Base-by-base conservation (phyloP, 805 yeast genomes). In the Grigorovia jiainica region DNA sequence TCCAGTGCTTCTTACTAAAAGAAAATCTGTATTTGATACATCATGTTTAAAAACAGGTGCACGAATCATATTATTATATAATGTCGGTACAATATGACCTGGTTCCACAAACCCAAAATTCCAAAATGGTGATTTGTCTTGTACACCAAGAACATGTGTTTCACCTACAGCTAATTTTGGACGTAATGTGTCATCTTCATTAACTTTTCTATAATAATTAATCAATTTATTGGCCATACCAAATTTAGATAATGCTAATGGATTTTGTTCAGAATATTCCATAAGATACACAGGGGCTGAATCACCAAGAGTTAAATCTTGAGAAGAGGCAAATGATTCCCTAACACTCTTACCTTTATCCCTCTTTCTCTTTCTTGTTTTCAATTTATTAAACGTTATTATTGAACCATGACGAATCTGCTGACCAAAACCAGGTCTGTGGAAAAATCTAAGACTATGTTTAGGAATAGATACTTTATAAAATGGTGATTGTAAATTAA, bases 91-190 rank as follows among this genome's bases (percentile, higher is more conserved):
- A 42, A 87, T 77, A 52, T 82, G 86, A 2, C 98, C 98, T 3
- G 87, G 85, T 36, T 87, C 95, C 7, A 92, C 97, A 65, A 83
- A 85, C 1, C 98, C 98, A 66, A 87, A 92, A 60, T 89, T 92
- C 97, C 98, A 92, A 59, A 92, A 92, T 10, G 98, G 97, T 7
- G 95, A 85, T 53, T 94, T 74, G 63, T 92, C 98, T 58, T 89
- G 95, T 1, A 86, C 85, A n/a, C 96, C 97, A 30, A 92, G 68
- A 3, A 92, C 95, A 63, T 85, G 92, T 0, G 97, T 92, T 59
- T 92, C 98, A 36, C 98, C 98, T 34, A 87, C 72, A 1, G 86
- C 75, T 21, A 87, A 68, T 54, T 89, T 90, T 0, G 97, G 97
- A 46, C 97, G 75, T 5, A 83, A 71, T 4, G 76, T 74, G 59